Conservation (phyloP, 164 flowering plant genomes). For the Cinnamomum micranthum region DNA sequence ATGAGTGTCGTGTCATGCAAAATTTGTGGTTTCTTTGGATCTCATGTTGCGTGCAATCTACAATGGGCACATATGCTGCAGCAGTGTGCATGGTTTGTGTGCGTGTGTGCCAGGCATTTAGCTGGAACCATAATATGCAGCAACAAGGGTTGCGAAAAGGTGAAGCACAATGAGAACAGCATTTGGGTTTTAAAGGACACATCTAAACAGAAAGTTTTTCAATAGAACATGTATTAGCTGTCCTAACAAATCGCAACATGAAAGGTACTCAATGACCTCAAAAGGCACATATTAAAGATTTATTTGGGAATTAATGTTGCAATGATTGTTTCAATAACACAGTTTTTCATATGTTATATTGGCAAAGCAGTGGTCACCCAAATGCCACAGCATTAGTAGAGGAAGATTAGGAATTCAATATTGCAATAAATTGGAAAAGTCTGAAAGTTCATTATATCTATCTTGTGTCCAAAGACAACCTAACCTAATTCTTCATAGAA, state of each 20-base stretch:
- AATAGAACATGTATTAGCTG: not conserved
- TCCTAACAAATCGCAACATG: not conserved
- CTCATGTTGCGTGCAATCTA: not conserved
- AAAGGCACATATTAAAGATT: not conserved
- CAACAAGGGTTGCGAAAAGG: not conserved
- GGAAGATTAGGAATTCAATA: not conserved
- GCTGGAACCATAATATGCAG: not conserved
- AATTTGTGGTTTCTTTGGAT: not conserved
- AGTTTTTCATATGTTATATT: not conserved
- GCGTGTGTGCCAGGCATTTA: not conserved
- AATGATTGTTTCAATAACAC: too few relatives aligned
- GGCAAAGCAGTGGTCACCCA: too few relatives aligned
- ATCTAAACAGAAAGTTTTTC: too few relatives aligned
- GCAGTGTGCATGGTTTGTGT: not conserved
- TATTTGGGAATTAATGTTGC: not conserved
- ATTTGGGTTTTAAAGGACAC: too few relatives aligned
- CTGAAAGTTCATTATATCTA: too few relatives aligned
- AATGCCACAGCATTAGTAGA: too few relatives aligned
- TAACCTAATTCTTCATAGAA: too few relatives aligned
- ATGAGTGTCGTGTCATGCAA: not conserved
- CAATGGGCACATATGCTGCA: not conserved
- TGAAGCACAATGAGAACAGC: not conserved
- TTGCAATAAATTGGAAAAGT: too few relatives aligned
- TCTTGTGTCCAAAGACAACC: too few relatives aligned
- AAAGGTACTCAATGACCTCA: not conserved